phyloP scores from a whole-genome alignment of 2,329 filamentous ascomycete genomes.

The Pestalotiopsis sp. region DNA sequence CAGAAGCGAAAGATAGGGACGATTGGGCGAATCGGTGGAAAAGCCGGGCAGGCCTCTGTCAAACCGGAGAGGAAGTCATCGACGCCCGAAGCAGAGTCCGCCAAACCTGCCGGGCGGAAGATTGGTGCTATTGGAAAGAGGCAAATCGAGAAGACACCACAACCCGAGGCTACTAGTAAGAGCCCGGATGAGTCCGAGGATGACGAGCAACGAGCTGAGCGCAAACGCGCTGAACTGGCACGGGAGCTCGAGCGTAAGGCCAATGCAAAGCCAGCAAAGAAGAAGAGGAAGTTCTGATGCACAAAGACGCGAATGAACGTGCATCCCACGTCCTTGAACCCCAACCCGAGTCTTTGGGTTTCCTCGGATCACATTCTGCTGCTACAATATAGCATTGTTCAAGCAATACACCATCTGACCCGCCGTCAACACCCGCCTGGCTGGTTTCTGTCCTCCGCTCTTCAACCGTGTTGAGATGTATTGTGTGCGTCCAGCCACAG shows the following conservation, averaged over 20 bases:
- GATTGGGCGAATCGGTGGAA: constrained; percentile 16
- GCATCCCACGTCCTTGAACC: too few species aligned
- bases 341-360: too few species aligned
- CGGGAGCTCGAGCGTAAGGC: constrained; percentile 53
- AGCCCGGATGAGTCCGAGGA: constrained; percentile 26
- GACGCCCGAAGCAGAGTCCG: background rate
- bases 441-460: background rate
- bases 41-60: constrained; percentile 6
- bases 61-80: constrained; percentile 25
- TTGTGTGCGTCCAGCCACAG: too few species aligned
- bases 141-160: background rate
- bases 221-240: constrained; percentile 54
- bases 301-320: background rate
- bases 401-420: background rate
- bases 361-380: too few species aligned
- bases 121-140: constrained; percentile 9
- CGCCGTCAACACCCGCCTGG: background rate
- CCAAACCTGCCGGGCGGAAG: background rate
- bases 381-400: background rate
- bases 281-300: constrained; percentile 58
- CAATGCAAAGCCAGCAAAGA: constrained; percentile 53
- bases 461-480: background rate
- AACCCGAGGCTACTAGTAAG: background rate
- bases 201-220: constrained; percentile 44
- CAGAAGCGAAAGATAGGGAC: constrained; percentile 9